Evolutionary conservation across 805 yeast species (phyloP).

Genomic region (Kazachstania kunashirensis): DNA sequence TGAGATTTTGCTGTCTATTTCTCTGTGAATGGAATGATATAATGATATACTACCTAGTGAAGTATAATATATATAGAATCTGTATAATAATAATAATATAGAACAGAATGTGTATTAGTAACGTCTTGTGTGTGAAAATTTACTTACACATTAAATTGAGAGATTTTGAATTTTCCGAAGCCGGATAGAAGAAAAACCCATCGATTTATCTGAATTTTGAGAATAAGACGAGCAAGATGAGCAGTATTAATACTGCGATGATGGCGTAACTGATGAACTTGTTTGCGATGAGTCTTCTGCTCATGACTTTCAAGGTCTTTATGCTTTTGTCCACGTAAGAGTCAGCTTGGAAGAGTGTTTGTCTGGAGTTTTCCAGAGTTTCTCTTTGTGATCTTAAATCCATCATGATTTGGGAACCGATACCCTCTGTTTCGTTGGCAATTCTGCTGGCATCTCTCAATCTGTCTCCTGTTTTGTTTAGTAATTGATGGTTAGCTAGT

Average conservation of each 20-base stretch:
- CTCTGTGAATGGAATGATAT: no score
- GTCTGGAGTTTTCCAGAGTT: conserved; percentile 77
- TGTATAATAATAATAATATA: no score
- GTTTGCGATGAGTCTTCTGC: conserved; percentile 85
- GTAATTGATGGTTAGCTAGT: conserved; percentile 63
- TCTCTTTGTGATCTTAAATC: conserved; percentile 91
- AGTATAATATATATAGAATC: no score
- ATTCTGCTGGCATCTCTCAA: conserved; percentile 79
- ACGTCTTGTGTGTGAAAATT: no score
- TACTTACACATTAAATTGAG: no score
- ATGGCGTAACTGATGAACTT: conserved; percentile 84
- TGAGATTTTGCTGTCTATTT: no score
- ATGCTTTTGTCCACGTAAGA: conserved; percentile 84
- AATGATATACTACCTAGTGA: no score
- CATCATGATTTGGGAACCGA: conserved; percentile 83
- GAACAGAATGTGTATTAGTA: no score
- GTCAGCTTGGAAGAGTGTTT: conserved; percentile 82
- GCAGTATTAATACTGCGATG: conserved; percentile 72
- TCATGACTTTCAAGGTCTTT: conserved; percentile 81
- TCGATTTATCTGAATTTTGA: conserved; percentile 71
- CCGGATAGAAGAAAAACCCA: no score
- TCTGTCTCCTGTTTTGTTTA: conserved; percentile 76
- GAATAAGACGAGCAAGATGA: conserved; percentile 74
- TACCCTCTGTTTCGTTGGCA: conserved; percentile 84
- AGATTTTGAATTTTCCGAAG: no score